Conservation (phyloP, 208 protist genomes). For the Wallacemonas sp. region DNA sequence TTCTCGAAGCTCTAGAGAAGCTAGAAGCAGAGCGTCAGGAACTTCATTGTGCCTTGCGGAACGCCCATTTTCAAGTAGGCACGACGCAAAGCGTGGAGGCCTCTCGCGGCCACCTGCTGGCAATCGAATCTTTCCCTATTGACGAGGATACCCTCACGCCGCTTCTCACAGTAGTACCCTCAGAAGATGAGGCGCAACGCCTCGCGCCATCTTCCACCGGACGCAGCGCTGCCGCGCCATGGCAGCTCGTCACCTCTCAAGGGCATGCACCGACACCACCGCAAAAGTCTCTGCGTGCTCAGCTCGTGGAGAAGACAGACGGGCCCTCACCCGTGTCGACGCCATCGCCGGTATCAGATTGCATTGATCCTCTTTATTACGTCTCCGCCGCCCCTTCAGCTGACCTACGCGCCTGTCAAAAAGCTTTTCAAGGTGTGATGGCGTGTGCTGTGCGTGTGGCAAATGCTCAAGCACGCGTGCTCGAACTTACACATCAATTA, state of each 20-base stretch:
- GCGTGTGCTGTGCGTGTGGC: slow-evolving; percentile 30
- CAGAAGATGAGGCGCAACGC: too few relatives aligned
- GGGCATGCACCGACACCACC: neutral
- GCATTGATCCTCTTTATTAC: slow-evolving; percentile 46
- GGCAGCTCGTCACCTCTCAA: neutral
- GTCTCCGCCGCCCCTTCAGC: slow-evolving; percentile 37
- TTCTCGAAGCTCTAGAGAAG: slow-evolving; percentile 27
- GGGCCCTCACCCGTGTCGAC: too few relatives aligned
- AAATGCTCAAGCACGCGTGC: slow-evolving; percentile 44
- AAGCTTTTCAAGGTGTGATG: slow-evolving; percentile 43
- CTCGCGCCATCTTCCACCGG: too few relatives aligned
- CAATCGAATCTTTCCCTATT: slow-evolving; percentile 49
- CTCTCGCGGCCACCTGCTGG: slow-evolving; percentile 43
- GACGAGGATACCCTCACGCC: slow-evolving; percentile 23
- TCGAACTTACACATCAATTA: slow-evolving; percentile 23
- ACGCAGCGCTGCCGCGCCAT: too few relatives aligned
- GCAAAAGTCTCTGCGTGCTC: neutral
- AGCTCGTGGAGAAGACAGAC: too few relatives aligned
- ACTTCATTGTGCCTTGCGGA: slow-evolving; percentile 53
- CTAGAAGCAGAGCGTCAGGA: slow-evolving; percentile 36
- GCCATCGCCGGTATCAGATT: too few relatives aligned
- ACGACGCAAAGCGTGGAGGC: slow-evolving; percentile 53
- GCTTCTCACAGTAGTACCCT: slow-evolving; percentile 10
- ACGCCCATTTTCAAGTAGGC: slow-evolving; percentile 51
- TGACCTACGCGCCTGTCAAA: slow-evolving; percentile 47